These are phyloP conservation scores for Endotrypanum monterogeii DNA, from an alignment of 208 protist genomes.

Conservation along the genomic window DNA sequence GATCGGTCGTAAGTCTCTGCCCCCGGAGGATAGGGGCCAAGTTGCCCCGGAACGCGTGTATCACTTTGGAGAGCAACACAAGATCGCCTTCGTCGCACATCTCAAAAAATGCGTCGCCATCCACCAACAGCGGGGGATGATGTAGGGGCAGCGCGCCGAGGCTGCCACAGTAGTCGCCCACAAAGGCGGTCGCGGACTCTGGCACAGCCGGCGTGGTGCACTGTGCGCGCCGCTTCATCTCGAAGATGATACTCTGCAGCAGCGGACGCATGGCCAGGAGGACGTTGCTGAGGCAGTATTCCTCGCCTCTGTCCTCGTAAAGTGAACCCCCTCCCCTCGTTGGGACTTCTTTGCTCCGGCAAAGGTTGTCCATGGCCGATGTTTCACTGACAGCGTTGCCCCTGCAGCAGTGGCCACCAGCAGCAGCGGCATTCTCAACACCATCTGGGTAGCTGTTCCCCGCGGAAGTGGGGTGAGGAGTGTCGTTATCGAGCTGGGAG, in stretches of 20 bases:
- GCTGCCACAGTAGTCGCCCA: slow-evolving; percentile 35
- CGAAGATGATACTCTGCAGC: slow-evolving; percentile 33
- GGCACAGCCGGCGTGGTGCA: slow-evolving; percentile 12
- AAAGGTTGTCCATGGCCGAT: slow-evolving; percentile 12
- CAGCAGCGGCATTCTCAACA: not conserved
- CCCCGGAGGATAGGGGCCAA: slow-evolving; percentile 63
- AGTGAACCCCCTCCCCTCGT: slow-evolving; percentile 24
- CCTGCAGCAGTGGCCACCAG: not conserved
- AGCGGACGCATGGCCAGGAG: slow-evolving; percentile 25
- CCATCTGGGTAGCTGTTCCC: slow-evolving; percentile 1
- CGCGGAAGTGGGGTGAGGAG: slow-evolving; percentile 12
- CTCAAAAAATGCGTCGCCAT: slow-evolving; percentile 38
- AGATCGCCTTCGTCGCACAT: slow-evolving; percentile 57
- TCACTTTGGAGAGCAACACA: slow-evolving; percentile 34
- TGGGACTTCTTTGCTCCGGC: slow-evolving; percentile 21
- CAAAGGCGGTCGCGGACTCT: slow-evolving; percentile 21
- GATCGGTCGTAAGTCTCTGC: slow-evolving; percentile 38
- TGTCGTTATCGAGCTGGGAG: slow-evolving; percentile 35
- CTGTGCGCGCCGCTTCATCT: slow-evolving; percentile 23
- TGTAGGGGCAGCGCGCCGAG: slow-evolving; percentile 35
- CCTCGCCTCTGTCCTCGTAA: slow-evolving; percentile 32
- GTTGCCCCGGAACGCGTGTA: slow-evolving; percentile 50
- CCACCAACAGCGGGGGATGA: slow-evolving; percentile 49
- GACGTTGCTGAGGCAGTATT: slow-evolving; percentile 38
- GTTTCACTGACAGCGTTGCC: slow-evolving; percentile 11